Conservation (phyloP, 345 rosid species). For the Gossypium arboreum region DNA sequence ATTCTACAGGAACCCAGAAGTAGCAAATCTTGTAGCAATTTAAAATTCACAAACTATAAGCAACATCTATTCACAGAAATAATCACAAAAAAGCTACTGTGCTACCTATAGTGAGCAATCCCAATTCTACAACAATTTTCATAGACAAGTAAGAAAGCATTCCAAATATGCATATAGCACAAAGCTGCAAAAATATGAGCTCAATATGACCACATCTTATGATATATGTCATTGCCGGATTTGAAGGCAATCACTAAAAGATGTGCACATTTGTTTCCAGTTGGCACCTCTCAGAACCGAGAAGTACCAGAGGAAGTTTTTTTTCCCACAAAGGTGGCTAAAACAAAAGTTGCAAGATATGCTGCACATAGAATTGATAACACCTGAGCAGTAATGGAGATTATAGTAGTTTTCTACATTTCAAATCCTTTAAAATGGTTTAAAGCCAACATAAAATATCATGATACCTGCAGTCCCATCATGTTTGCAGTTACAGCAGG, state of each 20-base stretch:
- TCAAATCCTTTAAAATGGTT: background rate
- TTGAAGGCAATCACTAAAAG: background rate
- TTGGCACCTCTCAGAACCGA: background rate
- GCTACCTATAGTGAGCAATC: background rate
- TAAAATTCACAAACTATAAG: background rate
- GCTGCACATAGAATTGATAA: background rate
- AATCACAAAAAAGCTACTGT: background rate
- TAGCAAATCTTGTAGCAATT: background rate
- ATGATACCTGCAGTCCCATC: constrained; percentile 78
- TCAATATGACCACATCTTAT: background rate
- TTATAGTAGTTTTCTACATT: background rate
- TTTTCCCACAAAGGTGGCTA: background rate
- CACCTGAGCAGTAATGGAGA: background rate
- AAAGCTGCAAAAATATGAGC: background rate
- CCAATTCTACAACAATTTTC: background rate
- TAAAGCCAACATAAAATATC: background rate
- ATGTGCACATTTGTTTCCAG: background rate
- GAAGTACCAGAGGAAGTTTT: background rate
- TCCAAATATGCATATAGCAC: background rate
- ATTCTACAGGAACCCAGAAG: background rate
- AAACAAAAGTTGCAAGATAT: background rate
- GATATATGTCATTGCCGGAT: background rate
- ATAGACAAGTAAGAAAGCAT: background rate
- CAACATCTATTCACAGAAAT: background rate
- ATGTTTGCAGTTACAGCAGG: constrained; percentile 64